Evolutionary conservation across 2,329 filamentous ascomycete genomes (phyloP), one percentile per base, ranked within the genome.

Genomic region (Hymenoscyphus repandus): DNA sequence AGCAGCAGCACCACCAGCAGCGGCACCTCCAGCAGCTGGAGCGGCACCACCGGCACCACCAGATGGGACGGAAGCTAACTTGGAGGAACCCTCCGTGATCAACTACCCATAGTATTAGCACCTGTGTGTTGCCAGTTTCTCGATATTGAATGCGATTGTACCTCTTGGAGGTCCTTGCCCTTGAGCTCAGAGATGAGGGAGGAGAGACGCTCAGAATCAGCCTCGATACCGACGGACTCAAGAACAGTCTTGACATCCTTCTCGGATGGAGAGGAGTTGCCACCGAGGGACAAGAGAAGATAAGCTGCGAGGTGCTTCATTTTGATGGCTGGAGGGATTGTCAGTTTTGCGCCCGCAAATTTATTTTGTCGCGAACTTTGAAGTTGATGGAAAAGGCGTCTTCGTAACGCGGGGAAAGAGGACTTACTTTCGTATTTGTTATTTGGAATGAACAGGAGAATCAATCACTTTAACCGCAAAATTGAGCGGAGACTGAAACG

Each of bases 291-390:
- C 75, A 97, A 89, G 72, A 99, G 92, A 71, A 99, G 90, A 85
- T 95, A 97, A 73, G 93, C 92, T 73, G 93, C 93, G 80, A 99
- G 87, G 80, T 97, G 86, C 91, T 99, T 97, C 93, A 99, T 97
- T 90, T 85, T 95, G 74, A 67, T 65, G 61, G 67, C 70, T 73
- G 69, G 52, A 38, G 54, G 45, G 32, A 49, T 22, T 55, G 50
- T 63, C 52, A 62, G 59, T 50, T 18, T 42, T 33, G 54, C 32
- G 17, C 30, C 45, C 32, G 55, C 49, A 41, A 45, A 18, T 2
- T 11, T 49, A 45, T 45, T 51, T 33, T 48, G 41, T 45, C 15
- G 42, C 46, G 36, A 40, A 45, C 30, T 44, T 27, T 18, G 32
- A 18, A 20, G 36, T 17, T 41, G 32, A 12, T 11, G 22, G 7